phyloP scores from a whole-genome alignment of 2,329 filamentous ascomycete species.

The Aspergillus pseudoviridinutans region DNA sequence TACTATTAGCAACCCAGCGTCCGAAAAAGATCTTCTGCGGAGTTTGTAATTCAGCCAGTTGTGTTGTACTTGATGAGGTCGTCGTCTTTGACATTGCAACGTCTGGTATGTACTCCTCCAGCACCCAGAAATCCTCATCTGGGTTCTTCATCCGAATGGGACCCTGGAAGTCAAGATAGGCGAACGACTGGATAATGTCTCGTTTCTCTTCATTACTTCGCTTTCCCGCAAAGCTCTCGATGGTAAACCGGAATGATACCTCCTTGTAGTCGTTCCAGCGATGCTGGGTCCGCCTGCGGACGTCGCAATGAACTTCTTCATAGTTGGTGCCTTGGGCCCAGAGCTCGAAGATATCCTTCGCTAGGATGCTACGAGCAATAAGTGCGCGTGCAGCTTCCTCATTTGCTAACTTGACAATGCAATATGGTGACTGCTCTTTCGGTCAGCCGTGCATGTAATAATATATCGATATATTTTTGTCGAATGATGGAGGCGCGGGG shows the following conservation, averaged over 20 bases:
- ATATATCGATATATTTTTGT: neutral
- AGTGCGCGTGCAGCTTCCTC: constrained; percentile 62
- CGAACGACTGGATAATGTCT: constrained; percentile 77
- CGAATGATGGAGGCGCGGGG: neutral
- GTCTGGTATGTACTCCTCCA: constrained; percentile 71
- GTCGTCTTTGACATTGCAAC: constrained; percentile 9
- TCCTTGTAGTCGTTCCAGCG: constrained; percentile 64
- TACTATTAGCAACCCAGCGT: constrained; percentile 63
- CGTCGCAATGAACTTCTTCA: constrained; percentile 62
- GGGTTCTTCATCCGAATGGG: constrained; percentile 71
- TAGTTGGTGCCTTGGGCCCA: constrained; percentile 74
- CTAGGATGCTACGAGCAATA: constrained; percentile 72
- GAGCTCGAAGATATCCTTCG: constrained; percentile 79
- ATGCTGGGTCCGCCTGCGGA: constrained; percentile 56
- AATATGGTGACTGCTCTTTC: constrained; percentile 73
- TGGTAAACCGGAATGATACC: constrained; percentile 73
- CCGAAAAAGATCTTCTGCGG: constrained; percentile 67
- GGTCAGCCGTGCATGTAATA: constrained; percentile 13
- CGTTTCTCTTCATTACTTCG: constrained; percentile 61
- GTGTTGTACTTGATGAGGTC: constrained; percentile 16
- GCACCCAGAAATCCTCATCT: constrained; percentile 71
- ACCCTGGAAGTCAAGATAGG: constrained; percentile 72
- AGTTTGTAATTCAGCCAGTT: constrained; percentile 44
- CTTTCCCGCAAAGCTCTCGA: constrained; percentile 79
- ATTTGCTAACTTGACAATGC: constrained; percentile 67